A percentile compares a stretch with the other conserved stretches of the same genome.
Evolutionary conservation across 495 filamentous ascomycete species (phyloP).

Genomic region (Penicillium arizonense): DNA sequence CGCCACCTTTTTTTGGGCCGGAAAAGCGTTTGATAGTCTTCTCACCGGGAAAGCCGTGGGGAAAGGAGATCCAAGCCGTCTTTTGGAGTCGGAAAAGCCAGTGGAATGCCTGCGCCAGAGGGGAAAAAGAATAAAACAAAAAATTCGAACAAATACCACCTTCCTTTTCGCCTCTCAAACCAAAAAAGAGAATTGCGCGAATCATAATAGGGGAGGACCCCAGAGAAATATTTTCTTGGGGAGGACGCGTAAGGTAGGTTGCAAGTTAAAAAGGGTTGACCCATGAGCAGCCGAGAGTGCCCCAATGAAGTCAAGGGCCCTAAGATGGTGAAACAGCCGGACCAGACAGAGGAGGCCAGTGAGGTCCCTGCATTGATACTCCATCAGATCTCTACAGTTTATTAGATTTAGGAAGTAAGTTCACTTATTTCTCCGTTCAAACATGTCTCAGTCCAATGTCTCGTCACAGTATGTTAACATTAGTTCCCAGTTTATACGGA

Average conservation of each 20-base stretch:
- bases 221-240: conserved; percentile 12
- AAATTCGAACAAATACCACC: conserved; percentile 14
- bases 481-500: too few relatives aligned
- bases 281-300: conserved; percentile 11
- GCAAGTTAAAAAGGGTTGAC: conserved; percentile 22
- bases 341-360: conserved; percentile 13
- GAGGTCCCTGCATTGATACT: conserved; percentile 16
- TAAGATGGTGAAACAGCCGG: conserved; percentile 37
- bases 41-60: not conserved
- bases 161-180: conserved; percentile 27
- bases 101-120: not conserved
- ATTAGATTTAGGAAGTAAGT: not conserved
- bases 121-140: not conserved
- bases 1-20: not conserved
- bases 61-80: not conserved
- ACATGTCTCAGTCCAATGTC: too few relatives aligned
- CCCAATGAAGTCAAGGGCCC: conserved; percentile 35
- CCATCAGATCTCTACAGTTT: conserved; percentile 8
- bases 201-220: conserved; percentile 6
- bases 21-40: not conserved
- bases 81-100: not conserved
- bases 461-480: too few relatives aligned
- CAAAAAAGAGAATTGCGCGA: conserved; percentile 3
- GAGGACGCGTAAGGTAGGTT: conserved; percentile 38
- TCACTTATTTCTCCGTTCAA: not conserved